Evolutionary conservation across 2,329 filamentous ascomycete species (phyloP).

Genomic region (Colletotrichum caudatum): DNA sequence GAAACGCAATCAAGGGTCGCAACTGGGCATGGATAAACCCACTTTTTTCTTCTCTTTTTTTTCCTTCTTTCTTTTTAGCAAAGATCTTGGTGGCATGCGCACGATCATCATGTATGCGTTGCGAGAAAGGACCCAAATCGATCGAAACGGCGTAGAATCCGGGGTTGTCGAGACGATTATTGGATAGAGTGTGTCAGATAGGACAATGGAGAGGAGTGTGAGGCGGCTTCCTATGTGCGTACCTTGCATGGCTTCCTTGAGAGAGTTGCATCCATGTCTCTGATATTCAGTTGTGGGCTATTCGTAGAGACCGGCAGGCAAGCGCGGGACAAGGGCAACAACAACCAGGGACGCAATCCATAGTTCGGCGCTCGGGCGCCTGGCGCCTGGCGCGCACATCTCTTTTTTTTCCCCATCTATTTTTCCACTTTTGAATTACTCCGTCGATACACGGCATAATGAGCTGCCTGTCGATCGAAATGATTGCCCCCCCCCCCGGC

Average conservation of each 20-base stretch:
- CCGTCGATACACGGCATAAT: background rate
- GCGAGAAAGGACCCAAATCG: conserved; percentile 22
- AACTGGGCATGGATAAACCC: conserved; percentile 14
- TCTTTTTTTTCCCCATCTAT: background rate
- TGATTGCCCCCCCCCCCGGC: conserved; percentile 4
- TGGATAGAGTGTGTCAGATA: background rate
- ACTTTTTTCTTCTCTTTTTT: too few relatives aligned
- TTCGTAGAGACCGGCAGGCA: conserved; percentile 12
- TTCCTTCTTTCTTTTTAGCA: too few relatives aligned
- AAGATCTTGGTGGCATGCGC: conserved; percentile 11
- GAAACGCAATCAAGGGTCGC: conserved; percentile 10
- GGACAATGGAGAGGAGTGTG: background rate
- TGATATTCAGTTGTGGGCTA: conserved; percentile 10
- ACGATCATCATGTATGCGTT: conserved; percentile 20
- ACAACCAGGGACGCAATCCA: conserved; percentile 11
- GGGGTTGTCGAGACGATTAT: conserved; percentile 19
- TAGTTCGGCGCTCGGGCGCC: conserved; percentile 24
- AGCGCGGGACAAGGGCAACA: background rate
- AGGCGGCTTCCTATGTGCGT: background rate
- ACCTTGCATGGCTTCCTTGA: conserved; percentile 20
- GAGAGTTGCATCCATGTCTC: conserved; percentile 21
- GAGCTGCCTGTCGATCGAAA: conserved; percentile 18
- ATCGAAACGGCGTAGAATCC: conserved; percentile 18
- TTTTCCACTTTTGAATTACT: background rate
- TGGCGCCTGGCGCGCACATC: conserved; percentile 15